phyloP scores from a whole-genome alignment of 2,329 filamentous ascomycete genomes.

The Raffaelea arxii region DNA sequence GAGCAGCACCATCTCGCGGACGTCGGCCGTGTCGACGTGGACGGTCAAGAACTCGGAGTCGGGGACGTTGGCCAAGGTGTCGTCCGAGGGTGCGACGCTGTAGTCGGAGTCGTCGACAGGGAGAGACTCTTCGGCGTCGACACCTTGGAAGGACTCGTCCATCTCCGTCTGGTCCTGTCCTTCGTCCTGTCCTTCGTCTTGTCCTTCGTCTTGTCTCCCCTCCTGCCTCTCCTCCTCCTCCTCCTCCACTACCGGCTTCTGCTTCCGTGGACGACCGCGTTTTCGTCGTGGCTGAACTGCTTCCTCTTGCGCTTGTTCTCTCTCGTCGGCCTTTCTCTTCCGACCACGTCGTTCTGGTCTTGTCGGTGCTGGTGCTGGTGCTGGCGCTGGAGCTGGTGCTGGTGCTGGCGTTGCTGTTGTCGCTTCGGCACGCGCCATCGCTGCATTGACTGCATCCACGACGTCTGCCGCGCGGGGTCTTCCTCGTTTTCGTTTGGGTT shows the following conservation, averaged over 20 bases:
- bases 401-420: too few species aligned
- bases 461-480: too few species aligned
- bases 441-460: too few species aligned
- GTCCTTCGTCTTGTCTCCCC: background rate
- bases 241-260: background rate
- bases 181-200: background rate
- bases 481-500: too few species aligned
- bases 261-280: too few species aligned
- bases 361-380: too few species aligned
- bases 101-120: too few species aligned
- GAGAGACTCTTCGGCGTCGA: too few species aligned
- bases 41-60: background rate
- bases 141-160: background rate
- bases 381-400: too few species aligned
- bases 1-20: conserved; percentile 1
- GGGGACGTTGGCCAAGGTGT: background rate
- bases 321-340: background rate
- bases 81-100: background rate
- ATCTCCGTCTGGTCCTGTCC: background rate
- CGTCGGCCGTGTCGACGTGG: background rate
- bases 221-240: background rate
- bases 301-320: background rate
- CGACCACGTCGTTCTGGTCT: background rate
- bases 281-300: too few species aligned
- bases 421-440: too few species aligned